Evolutionary conservation across 2,329 filamentous ascomycete genomes (phyloP).

Genomic region (Monilinia fructicola): DNA sequence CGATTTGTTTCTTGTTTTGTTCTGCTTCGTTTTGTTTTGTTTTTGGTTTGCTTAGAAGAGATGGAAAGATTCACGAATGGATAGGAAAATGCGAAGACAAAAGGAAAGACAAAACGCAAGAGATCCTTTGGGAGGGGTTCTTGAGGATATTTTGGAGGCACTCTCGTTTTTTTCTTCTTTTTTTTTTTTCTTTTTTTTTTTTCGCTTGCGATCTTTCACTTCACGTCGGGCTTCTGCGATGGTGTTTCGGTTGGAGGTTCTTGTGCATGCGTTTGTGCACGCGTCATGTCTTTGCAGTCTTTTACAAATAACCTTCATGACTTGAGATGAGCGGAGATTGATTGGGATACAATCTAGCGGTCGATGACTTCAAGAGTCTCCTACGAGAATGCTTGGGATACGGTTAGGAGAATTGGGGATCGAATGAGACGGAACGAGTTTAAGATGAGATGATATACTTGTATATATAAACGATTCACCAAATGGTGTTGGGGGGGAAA

Average conservation of each 20-base stretch:
- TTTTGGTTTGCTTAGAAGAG: conserved; percentile 8
- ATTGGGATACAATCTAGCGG: not conserved
- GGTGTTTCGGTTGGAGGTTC: not conserved
- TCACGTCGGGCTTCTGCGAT: not conserved
- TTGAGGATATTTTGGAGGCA: conserved; percentile 8
- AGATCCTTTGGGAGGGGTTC: not conserved
- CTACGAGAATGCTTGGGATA: too few species aligned
- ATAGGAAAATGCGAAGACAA: conserved; percentile 10
- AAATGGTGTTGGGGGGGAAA: not conserved
- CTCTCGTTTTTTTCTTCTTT: conserved; percentile 13
- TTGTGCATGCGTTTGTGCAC: not conserved
- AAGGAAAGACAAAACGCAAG: conserved; percentile 1
- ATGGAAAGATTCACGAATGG: conserved; percentile 9
- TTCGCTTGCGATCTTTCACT: not conserved
- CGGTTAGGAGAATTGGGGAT: not conserved
- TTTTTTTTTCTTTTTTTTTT: not conserved
- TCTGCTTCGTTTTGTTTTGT: not conserved
- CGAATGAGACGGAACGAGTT: not conserved
- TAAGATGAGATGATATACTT: not conserved
- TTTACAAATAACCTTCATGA: conserved; percentile 5
- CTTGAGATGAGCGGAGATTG: conserved; percentile 8
- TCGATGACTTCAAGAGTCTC: too few species aligned
- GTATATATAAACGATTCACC: not conserved
- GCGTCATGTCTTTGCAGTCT: not conserved
- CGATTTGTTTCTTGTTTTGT: conserved; percentile 4